phyloP scores from a whole-genome alignment of 805 yeast species.

The Metschnikowia lunata region DNA sequence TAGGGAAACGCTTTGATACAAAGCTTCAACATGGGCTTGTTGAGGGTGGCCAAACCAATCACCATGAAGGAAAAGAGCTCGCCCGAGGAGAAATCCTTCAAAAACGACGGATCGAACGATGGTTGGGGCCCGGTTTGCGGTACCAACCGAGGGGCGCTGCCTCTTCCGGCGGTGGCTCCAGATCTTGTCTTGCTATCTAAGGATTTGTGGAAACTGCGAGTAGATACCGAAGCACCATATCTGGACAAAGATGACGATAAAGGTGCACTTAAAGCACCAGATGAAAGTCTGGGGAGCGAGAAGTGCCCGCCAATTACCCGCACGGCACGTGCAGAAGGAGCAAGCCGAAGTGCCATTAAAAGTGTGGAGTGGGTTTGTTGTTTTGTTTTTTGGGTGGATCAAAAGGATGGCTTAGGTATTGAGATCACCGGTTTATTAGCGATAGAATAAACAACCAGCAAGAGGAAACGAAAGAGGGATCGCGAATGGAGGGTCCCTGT shows the following conservation, averaged over 20 bases:
- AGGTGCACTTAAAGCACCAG: too few species aligned
- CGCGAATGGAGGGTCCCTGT: too few species aligned
- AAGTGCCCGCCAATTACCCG: too few species aligned
- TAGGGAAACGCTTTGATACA: conserved; percentile 68
- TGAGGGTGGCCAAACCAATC: conserved; percentile 66
- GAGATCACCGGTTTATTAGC: too few species aligned
- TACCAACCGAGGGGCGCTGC: conserved; percentile 9
- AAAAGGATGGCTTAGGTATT: too few species aligned
- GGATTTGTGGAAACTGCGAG: conserved; percentile 10
- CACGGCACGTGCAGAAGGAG: too few species aligned
- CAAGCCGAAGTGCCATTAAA: too few species aligned
- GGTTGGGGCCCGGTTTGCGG: conserved; percentile 8
- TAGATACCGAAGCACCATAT: background rate
- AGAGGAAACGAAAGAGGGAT: too few species aligned
- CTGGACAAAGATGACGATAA: background rate
- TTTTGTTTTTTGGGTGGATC: too few species aligned
- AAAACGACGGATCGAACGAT: conserved; percentile 13
- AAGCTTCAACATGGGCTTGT: conserved; percentile 55
- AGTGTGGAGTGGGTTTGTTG: too few species aligned
- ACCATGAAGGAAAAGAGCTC: conserved; percentile 62
- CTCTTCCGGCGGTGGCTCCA: conserved; percentile 8
- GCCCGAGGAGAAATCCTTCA: conserved; percentile 45
- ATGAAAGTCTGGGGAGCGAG: too few species aligned
- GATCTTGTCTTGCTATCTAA: conserved; percentile 9
- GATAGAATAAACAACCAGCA: too few species aligned